These are phyloP conservation scores for Triticum turgidum DNA, from an alignment of 176 grass and related monocot species.

Conservation along the genomic window DNA sequence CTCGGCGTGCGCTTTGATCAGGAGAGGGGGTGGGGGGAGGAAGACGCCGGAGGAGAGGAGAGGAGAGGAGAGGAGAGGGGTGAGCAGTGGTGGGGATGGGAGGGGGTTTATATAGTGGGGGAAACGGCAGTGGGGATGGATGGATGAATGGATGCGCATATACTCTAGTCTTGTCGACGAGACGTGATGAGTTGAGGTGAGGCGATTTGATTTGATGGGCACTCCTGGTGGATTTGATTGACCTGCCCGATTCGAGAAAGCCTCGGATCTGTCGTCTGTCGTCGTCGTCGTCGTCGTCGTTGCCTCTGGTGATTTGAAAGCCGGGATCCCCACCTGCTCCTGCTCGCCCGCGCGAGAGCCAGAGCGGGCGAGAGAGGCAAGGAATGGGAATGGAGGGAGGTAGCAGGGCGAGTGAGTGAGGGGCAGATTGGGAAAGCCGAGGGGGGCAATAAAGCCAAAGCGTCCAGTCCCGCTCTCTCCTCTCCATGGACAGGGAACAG, in stretches of 20 bases:
- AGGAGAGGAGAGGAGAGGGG: not conserved
- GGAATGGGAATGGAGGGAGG: not conserved
- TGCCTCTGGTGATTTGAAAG: slow-evolving; percentile 41
- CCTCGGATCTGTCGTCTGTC: slow-evolving; percentile 88
- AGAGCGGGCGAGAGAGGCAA: not conserved
- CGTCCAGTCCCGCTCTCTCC: not conserved
- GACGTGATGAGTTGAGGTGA: slow-evolving; percentile 44
- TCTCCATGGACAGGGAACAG: slow-evolving; percentile 14
- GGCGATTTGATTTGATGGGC: slow-evolving; percentile 58
- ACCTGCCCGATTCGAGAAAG: slow-evolving; percentile 64
- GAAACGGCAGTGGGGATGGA: too few species aligned
- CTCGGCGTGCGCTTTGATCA: not conserved
- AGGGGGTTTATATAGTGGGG: slow-evolving; percentile 35
- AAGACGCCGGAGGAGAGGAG: not conserved
- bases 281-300: slow-evolving; percentile 27
- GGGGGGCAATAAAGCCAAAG: slow-evolving; percentile 14
- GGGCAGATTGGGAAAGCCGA: slow-evolving; percentile 41
- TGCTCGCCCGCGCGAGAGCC: not conserved
- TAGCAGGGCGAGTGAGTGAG: not conserved
- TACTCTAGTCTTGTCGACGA: not conserved
- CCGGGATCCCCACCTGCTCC: not conserved
- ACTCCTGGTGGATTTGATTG: slow-evolving; percentile 82
- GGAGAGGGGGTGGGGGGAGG: not conserved
- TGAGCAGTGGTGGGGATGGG: not conserved
- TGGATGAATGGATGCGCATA: not conserved